These are phyloP conservation scores for Skeletonema costatum DNA, from an alignment of 108 stramenopile genomes.

Conservation along the genomic window DNA sequence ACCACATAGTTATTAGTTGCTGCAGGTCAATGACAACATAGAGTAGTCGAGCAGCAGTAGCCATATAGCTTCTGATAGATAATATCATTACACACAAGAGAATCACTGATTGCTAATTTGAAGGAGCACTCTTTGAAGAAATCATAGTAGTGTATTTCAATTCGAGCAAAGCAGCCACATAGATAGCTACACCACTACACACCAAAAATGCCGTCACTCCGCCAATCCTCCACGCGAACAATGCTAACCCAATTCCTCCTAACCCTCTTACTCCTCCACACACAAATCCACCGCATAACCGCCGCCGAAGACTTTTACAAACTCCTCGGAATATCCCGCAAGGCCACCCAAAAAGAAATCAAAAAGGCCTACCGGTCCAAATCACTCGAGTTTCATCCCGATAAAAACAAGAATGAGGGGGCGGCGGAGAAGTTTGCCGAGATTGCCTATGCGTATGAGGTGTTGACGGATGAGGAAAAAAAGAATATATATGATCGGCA, in stretches of 20 bases:
- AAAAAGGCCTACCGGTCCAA: slow-evolving; percentile 96
- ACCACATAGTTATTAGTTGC: too few species aligned
- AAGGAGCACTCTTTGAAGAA: too few species aligned
- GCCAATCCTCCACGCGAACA: not conserved
- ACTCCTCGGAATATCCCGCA: slow-evolving; percentile 72
- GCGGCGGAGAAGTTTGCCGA: slow-evolving; percentile 94
- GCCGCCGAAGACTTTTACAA: slow-evolving; percentile 74
- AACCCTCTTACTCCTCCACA: not conserved
- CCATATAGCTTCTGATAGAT: too few species aligned
- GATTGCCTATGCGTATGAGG: slow-evolving; percentile 96
- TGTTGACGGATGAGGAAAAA: slow-evolving; percentile 94
- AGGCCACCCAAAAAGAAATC: slow-evolving; percentile 83
- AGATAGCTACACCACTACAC: too few species aligned
- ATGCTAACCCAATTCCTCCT: slow-evolving; percentile 21
- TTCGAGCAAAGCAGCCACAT: too few species aligned
- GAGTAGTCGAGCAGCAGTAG: too few species aligned
- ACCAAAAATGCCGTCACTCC: not conserved
- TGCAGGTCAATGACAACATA: too few species aligned
- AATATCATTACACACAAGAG: too few species aligned
- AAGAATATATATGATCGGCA: slow-evolving; percentile 93
- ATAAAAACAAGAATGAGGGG: slow-evolving; percentile 94
- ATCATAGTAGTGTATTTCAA: too few species aligned
- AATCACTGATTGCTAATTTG: too few species aligned
- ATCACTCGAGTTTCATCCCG: slow-evolving; percentile 93
- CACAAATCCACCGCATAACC: slow-evolving; percentile 4